A percentile compares a stretch with the other conserved stretches of the same genome.
Evolutionary conservation across 2,329 filamentous ascomycete species (phyloP).

Genomic region (Ophiostoma ips): DNA sequence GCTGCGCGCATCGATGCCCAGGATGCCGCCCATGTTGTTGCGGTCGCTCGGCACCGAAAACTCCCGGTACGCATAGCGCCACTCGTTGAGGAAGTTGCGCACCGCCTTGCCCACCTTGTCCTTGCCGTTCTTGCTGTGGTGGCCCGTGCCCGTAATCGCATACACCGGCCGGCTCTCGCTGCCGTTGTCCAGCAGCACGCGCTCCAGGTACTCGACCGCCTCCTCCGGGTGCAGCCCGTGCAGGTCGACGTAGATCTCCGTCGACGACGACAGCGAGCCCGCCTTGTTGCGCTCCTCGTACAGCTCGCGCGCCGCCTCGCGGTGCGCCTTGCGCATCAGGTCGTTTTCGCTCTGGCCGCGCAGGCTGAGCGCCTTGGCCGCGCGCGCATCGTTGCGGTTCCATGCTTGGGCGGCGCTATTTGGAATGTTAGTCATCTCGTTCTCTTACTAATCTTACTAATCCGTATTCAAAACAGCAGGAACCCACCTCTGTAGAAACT

Average conservation of each 20-base stretch:
- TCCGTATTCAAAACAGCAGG: too few species aligned
- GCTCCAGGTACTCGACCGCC: conserved; percentile 85
- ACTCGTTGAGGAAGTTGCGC: conserved; percentile 81
- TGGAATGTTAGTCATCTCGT: conserved; percentile 21
- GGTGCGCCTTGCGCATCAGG: conserved; percentile 90
- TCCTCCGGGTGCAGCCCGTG: conserved; percentile 98
- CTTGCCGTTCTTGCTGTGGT: conserved; percentile 97
- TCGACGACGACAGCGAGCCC: conserved; percentile 19
- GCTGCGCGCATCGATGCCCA: conserved; percentile 53
- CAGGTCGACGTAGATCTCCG: conserved; percentile 83
- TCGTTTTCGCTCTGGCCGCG: conserved; percentile 95
- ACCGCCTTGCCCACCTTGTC: conserved; percentile 96
- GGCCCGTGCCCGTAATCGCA: conserved; percentile 90
- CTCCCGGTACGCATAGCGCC: conserved; percentile 89
- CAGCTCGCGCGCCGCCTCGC: conserved; percentile 78
- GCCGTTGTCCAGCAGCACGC: conserved; percentile 70
- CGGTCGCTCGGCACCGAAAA: conserved; percentile 94
- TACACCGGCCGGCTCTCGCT: conserved; percentile 67
- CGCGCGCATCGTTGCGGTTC: conserved; percentile 94
- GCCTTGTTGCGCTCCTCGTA: conserved; percentile 90
- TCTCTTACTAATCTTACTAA: too few species aligned
- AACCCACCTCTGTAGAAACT: conserved; percentile 77
- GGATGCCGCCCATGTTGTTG: conserved; percentile 63
- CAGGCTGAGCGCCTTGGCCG: conserved; percentile 86
- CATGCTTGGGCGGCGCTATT: conserved; percentile 89